Base-by-base conservation (phyloP, 805 yeast species). In the Sungouiozyma intestinalis region DNA sequence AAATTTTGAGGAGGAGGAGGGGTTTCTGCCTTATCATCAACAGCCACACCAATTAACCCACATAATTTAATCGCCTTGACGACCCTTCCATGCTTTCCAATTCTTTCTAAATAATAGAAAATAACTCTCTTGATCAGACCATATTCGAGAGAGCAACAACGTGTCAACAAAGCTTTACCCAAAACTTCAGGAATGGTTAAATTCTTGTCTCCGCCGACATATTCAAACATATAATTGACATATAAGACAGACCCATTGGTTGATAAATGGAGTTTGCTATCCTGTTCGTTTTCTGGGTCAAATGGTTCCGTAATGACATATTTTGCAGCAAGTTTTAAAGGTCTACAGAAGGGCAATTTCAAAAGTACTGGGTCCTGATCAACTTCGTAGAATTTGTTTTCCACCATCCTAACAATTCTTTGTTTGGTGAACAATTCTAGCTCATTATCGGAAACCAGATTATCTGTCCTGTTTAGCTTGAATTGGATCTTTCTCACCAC, bases 1-100 rank as follows among this genome's bases (percentile, higher is more conserved):
- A 24, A 24, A 11, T 11, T 24, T 24, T 24, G 29, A 24, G 29
- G 29, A 24, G 29, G 29, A 7, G 29, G 29, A 24, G 29, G 29
- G 11, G 29, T 11, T 16, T 35, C 39, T 9, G 20, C 31, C 17
- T 38, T 17, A 14, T 45, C 47, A 3, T 40, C 38, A 15, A 36
- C 31, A 15, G 33, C 15, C 16, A 72, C 72, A 3, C 79, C 73
- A 33, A 84, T 61, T 38, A 77, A 74, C 0, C 94, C 94, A 58
- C 72, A 81, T 7, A 73, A 55, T 50, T 75, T 74, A 24, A 82
- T 73, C 0, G 88, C 74, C 42, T 73, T 73, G 19, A 64, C 50
- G 4, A 64, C 50, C 37, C 63, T 66, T 45, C 67, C 71, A 44
- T 67, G 73, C 2, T 54, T 48, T 1, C 74, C 72, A 11, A 74